Conservation (phyloP, 2,329 filamentous ascomycete genomes). For the Neonectria sp. region DNA sequence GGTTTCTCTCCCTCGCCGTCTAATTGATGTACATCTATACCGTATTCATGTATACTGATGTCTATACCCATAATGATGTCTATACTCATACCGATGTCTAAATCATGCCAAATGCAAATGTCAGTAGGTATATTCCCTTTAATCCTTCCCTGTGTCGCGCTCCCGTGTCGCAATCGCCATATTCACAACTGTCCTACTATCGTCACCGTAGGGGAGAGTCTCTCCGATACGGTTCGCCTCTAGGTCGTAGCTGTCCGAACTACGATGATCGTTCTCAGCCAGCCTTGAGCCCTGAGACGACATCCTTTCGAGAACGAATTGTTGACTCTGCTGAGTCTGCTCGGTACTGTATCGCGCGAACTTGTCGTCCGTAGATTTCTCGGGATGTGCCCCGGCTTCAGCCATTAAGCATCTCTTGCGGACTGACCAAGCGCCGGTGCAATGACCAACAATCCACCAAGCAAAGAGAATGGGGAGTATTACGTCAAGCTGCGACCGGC, state of each 20-base stretch:
- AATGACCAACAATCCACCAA: slow-evolving; percentile 52
- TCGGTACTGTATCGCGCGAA: background rate
- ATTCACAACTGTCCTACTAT: background rate
- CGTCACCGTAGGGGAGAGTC: background rate
- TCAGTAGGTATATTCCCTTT: too few species aligned
- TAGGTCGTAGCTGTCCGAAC: background rate
- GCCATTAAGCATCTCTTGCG: slow-evolving; percentile 40
- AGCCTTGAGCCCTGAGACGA: background rate
- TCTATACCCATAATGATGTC: too few species aligned
- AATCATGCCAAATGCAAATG: too few species aligned
- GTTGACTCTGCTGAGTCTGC: background rate
- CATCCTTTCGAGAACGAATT: background rate
- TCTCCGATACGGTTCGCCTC: background rate
- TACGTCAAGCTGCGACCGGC: slow-evolving; percentile 50
- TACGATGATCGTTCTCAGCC: background rate
- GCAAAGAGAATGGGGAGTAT: slow-evolving; percentile 60
- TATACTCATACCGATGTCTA: too few species aligned
- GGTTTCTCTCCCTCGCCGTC: too few species aligned
- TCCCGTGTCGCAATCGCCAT: too few species aligned
- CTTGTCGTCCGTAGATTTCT: background rate
- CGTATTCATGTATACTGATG: too few species aligned
- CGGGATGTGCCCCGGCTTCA: background rate
- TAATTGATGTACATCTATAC: too few species aligned
- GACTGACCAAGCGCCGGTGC: slow-evolving; percentile 39
- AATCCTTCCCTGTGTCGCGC: too few species aligned